Evolutionary conservation across 768 basidiomycete species (phyloP), one percentile per base, ranked within the genome.

Genomic region (Phylloporus arenicola): DNA sequence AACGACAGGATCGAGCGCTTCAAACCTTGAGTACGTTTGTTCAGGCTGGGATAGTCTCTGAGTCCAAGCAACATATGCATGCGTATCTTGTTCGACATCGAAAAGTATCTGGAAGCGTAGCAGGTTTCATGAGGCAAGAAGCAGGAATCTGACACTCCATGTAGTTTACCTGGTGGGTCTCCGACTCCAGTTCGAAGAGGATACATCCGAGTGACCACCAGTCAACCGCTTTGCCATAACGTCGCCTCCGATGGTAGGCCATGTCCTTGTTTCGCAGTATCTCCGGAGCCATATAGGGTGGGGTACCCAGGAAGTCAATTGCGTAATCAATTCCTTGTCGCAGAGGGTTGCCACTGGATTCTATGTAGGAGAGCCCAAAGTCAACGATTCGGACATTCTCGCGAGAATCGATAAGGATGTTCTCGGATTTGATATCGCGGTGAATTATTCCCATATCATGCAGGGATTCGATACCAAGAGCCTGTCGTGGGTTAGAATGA

Each of bases 351-450:
- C 24, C 34, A 19, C 27, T n/a, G 20, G 43, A 37, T 10, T 51
- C 25, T 30, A 65, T 40, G 30, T 67, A 68, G 5, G 71, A 69
- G 63, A 69, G 63, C 3, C 72, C 75, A 41, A 77, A 73, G 48
- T 75, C 75, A 3, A 69, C 60, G 16, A 77, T 72, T 22, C 69
- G 68, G 19, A 75, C 57, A 33, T 75, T 75, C 43, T 66, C 66
- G 4, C 58, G 60, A 7, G 50, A 53, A 52, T 75, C 75, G 45
- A 86, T 70, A n/a, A 87, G 73, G 38, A 88, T 75, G 52, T 87
- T 86, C 68, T 81, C 81, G 3, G 82, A 76, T 58, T 87, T 86
- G 49, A 88, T 75, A 53, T 86, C 83, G 13, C 83, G 75, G 63
- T 86, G 83, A 29, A 86, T 75, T 47, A 86, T 78, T 38, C 82